These are phyloP conservation scores for Epicoccum sorghinum DNA, from an alignment of 2,329 filamentous ascomycete genomes.

Conservation along the genomic window DNA sequence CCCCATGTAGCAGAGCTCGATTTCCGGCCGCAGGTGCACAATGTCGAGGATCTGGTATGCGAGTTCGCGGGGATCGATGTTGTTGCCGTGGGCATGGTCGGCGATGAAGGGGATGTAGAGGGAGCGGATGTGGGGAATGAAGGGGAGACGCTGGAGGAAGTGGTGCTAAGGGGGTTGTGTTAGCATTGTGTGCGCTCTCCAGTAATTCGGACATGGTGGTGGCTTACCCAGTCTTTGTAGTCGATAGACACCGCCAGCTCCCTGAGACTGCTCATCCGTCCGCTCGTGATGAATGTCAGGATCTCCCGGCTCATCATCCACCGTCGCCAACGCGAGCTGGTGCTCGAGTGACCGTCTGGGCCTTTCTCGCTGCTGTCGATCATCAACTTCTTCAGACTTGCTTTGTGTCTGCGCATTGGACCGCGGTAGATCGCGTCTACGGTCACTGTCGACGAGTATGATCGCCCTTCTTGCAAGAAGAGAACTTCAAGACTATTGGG, in stretches of 20 bases:
- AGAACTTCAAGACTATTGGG: slow-evolving; percentile 81
- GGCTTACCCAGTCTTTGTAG: slow-evolving; percentile 77
- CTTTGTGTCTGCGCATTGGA: slow-evolving; percentile 71
- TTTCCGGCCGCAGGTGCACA: slow-evolving; percentile 74
- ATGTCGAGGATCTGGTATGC: slow-evolving; percentile 80
- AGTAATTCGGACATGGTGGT: neutral
- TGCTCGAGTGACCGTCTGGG: slow-evolving; percentile 48
- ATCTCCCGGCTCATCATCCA: slow-evolving; percentile 76
- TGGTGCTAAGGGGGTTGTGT: slow-evolving; percentile 63
- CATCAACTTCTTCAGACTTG: slow-evolving; percentile 73
- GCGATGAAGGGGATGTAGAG: slow-evolving; percentile 73
- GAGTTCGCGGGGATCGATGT: slow-evolving; percentile 69
- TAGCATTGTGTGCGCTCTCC: slow-evolving; percentile 6
- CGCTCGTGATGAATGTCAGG: slow-evolving; percentile 75
- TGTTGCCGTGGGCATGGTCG: slow-evolving; percentile 62
- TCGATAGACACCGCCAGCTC: slow-evolving; percentile 76
- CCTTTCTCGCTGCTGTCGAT: slow-evolving; percentile 71
- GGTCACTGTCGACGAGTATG: slow-evolving; percentile 63
- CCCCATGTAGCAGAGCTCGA: slow-evolving; percentile 78
- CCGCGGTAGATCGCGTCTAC: slow-evolving; percentile 75
- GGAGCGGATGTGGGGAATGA: slow-evolving; percentile 71
- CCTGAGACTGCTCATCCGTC: slow-evolving; percentile 72
- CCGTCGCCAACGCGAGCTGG: slow-evolving; percentile 61
- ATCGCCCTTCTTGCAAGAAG: slow-evolving; percentile 72
- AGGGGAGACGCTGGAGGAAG: slow-evolving; percentile 76